These are phyloP conservation scores for Clarkia xantiana DNA, from an alignment of 345 rosid genomes.

Conservation along the genomic window DNA sequence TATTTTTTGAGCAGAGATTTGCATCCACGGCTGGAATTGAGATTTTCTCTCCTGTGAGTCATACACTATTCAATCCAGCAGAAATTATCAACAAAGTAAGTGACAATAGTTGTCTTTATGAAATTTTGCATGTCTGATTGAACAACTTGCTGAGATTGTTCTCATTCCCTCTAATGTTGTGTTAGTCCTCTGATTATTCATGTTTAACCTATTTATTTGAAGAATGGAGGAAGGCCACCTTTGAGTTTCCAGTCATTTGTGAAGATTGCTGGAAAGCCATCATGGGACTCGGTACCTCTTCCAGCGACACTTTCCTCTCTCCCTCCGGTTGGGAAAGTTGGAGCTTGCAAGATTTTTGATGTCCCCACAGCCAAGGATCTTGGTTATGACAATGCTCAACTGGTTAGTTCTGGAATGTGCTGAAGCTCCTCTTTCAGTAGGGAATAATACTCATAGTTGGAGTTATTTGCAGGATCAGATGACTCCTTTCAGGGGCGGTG, in stretches of 20 bases:
- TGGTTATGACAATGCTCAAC: constrained; percentile 42
- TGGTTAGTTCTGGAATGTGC: constrained; percentile 20
- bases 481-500: constrained; percentile 82
- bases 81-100: constrained; percentile 53
- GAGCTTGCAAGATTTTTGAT: constrained; percentile 32
- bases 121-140: neutral
- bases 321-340: constrained; percentile 59
- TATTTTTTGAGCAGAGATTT: constrained; percentile 27
- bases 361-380: constrained; percentile 64
- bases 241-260: constrained; percentile 71
- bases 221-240: constrained; percentile 89
- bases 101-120: neutral
- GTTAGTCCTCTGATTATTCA: neutral
- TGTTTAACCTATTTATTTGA: neutral
- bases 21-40: constrained; percentile 58
- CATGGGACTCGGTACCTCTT: constrained; percentile 47
- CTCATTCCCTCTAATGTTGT: neutral
- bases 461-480: constrained; percentile 32
- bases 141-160: too few relatives aligned
- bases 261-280: constrained; percentile 80
- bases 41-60: constrained; percentile 78
- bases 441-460: neutral
- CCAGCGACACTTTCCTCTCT: constrained; percentile 30
- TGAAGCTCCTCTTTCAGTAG: neutral
- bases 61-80: constrained; percentile 68